A percentile compares a stretch with the other conserved stretches of the same genome.
phyloP scores from a whole-genome alignment of 1,284 basidiomycete species.

The Pterulicium gracile region DNA sequence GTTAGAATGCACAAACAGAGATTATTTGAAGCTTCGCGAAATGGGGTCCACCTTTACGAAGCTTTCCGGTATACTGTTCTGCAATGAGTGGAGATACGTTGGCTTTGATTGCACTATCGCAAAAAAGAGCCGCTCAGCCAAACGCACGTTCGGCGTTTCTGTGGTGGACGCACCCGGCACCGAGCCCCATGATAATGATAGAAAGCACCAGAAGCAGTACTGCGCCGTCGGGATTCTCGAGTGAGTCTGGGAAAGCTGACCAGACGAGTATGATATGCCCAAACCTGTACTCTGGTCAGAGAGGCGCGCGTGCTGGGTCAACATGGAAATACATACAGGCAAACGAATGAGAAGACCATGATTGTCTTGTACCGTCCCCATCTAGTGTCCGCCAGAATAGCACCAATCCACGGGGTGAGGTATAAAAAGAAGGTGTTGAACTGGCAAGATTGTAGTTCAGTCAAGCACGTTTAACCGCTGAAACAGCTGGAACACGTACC shows the following conservation, averaged over 20 bases:
- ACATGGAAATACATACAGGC: slow-evolving; percentile 20
- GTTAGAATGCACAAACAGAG: neutral
- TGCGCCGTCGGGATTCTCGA: slow-evolving; percentile 21
- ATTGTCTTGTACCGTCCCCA: slow-evolving; percentile 56
- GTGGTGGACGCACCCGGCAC: too few relatives aligned
- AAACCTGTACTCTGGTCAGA: too few relatives aligned
- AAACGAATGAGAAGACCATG: slow-evolving; percentile 31
- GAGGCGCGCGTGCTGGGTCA: too few relatives aligned
- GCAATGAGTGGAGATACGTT: slow-evolving; percentile 52
- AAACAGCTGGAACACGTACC: too few relatives aligned
- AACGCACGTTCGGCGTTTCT: too few relatives aligned
- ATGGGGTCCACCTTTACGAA: slow-evolving; percentile 27
- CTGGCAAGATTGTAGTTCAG: slow-evolving; percentile 16
- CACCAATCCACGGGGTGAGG: slow-evolving; percentile 36
- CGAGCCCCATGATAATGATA: slow-evolving; percentile 38
- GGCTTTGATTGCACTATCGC: slow-evolving; percentile 45
- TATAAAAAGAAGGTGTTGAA: slow-evolving; percentile 39
- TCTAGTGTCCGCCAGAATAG: slow-evolving; percentile 42
- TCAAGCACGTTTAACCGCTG: neutral
- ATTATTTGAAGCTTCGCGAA: too few relatives aligned
- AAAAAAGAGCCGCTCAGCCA: too few relatives aligned
- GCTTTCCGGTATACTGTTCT: slow-evolving; percentile 39
- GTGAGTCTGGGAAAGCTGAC: slow-evolving; percentile 23
- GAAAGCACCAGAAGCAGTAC: slow-evolving; percentile 26
- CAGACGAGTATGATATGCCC: slow-evolving; percentile 33